Base-by-base conservation (phyloP, 2,329 filamentous ascomycete species). In the Colletotrichum eleusines region DNA sequence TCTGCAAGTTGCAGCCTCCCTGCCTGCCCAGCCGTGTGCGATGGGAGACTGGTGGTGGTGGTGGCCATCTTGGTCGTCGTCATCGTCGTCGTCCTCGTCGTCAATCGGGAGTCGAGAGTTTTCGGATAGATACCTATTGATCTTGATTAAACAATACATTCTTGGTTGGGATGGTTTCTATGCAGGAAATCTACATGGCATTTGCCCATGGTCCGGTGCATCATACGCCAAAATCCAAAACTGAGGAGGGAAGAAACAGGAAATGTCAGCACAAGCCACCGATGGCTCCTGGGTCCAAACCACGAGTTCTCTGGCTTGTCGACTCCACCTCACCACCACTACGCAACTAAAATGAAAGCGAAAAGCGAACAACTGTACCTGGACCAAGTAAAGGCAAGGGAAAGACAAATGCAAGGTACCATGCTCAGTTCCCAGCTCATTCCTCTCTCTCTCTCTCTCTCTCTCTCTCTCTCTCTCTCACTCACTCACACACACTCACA, bases 321-420 rank as follows among this genome's bases (percentile, higher is more conserved):
- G 18, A 46, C 5, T 59, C 11, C 31, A 59, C 40, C 42, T 59
- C 38, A 59, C 38, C 16, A 59, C 57, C 38, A 53, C 50, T 5
- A 53, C 16, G 23, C 26, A 46, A 28, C 2, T 2, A 50, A 26
- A 18, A 16, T 7, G 14, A 16, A 26, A 28, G 3, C 3, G 23
- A 28, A 28, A 7, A 16, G 14, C 2, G 6, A 50, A 7, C 3
- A 26, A 59, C 23, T n/a, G 9, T 16, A 46, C 9, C 40, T 2
- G 16, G 12, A n/a, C n/a, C n/a, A n/a, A n/a, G n/a, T n/a, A 44
- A n/a, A 59, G 28, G 26, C 26, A 23, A 59, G 16, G 40, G 26
- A 42, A 59, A 59, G 57, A 46, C 40, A 46, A 44, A 20, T 23
- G 26, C 42, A 26, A 35, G 38, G 38, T 44, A 46, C 57, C 40